Conservation (phyloP, 768 basidiomycete species). For the Daedaleopsis nitida region DNA sequence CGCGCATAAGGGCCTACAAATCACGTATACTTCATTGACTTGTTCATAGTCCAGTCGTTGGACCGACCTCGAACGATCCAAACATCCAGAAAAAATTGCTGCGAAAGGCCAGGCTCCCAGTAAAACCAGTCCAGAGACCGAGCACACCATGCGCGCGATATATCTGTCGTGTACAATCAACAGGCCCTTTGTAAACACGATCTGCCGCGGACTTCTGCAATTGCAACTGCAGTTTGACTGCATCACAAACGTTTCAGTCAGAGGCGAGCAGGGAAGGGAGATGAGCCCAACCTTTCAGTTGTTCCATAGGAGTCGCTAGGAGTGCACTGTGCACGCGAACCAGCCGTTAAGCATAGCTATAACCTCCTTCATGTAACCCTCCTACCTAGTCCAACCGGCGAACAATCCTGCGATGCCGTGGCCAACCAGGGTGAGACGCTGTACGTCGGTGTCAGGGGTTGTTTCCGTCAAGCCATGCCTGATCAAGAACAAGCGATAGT, state of each 20-base stretch:
- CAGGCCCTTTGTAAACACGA: constrained; percentile 63
- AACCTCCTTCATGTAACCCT: neutral
- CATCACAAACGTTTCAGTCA: neutral
- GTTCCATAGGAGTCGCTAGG: constrained; percentile 77
- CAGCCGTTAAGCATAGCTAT: neutral
- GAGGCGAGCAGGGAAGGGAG: constrained; percentile 12
- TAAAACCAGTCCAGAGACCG: constrained; percentile 78
- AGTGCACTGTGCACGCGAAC: constrained; percentile 47
- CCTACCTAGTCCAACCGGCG: constrained; percentile 72
- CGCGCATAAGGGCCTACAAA: constrained; percentile 59
- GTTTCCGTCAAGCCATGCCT: constrained; percentile 55
- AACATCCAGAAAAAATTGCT: constrained; percentile 84
- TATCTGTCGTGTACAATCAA: constrained; percentile 68
- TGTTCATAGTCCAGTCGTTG: neutral
- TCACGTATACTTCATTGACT: neutral
- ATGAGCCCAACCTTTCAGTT: constrained; percentile 53
- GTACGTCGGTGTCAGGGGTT: constrained; percentile 42
- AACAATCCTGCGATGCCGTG: constrained; percentile 69
- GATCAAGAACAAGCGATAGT: constrained; percentile 65
- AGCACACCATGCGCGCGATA: constrained; percentile 58
- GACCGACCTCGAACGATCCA: constrained; percentile 60
- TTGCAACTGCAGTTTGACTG: constrained; percentile 70
- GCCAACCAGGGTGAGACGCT: constrained; percentile 60
- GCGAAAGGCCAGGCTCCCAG: constrained; percentile 70
- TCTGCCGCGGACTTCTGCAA: constrained; percentile 50